Base-by-base conservation (phyloP, 208 protist species). In the Jaenimonas drosophilae region DNA sequence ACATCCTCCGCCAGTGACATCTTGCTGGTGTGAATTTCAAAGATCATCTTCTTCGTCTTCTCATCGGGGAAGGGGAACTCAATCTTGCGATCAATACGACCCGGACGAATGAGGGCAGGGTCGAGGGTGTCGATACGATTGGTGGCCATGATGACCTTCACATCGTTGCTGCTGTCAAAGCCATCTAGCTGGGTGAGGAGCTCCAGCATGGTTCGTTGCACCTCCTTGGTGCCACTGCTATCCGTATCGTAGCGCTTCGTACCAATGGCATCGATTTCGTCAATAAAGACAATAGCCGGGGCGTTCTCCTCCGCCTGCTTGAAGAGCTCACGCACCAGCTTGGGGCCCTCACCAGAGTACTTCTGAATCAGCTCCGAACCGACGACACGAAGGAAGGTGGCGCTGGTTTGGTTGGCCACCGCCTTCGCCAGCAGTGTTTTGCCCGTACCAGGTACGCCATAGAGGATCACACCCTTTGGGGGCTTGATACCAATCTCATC, bases 91-190 rank as follows among this genome's bases (percentile, higher is more conserved):
- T 99, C 99, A 58, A 99, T 99, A 60, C 99, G 94, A 28, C 99
- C 97, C 0, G 98, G 97, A 20, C 98, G 88, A 55, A 99, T 99
- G 4, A 99, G 96, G 1, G 99, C 99, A 3, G 99, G 97, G 77
- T 99, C 99, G 2, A 99, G 85, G 2, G 96, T 98, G 55, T 99
- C 98, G 59, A 99, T 99, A 41, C 97, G 70, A 70, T 99, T 99
- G 1, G 98, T 99, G 0, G 99, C 98, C 96, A 99, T 98, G 51
- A 99, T 99, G 17, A 99, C 96, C 76, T 99, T 99, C n/a, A 99
- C 98, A 55, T 99, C 98, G 27, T 94, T 97, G 43, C 88, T 84
- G 23, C 96, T 93, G 74, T 99, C 98, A 64, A 99, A 99, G 43
- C 99, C 99, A 77, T 99, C 99, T 2, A 99, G 76, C 78, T 99